These are phyloP conservation scores for Crithidia brevicula DNA, from an alignment of 208 protist genomes.

Conservation along the genomic window DNA sequence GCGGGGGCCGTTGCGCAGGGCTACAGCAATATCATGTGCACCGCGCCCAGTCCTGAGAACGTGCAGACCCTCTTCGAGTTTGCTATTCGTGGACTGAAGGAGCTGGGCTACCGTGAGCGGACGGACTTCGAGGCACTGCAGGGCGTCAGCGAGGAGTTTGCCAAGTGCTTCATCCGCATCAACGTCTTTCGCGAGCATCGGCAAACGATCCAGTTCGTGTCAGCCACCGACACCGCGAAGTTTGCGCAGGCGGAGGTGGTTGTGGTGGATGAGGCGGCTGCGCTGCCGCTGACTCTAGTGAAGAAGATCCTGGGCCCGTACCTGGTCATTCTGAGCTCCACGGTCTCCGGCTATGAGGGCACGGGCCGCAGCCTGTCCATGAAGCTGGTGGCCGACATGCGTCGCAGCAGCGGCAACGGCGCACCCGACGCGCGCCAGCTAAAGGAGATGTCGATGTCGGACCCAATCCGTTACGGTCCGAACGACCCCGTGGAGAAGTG, in stretches of 20 bases:
- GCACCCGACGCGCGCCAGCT: conserved; percentile 63
- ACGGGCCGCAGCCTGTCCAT: conserved; percentile 99
- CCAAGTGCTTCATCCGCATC: conserved; percentile 97
- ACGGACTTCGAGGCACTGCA: conserved; percentile 98
- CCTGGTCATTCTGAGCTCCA: conserved; percentile 99
- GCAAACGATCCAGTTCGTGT: conserved; percentile 99
- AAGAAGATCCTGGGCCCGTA: conserved; percentile 97
- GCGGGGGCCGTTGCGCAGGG: conserved; percentile 96
- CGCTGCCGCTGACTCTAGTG: conserved; percentile 98
- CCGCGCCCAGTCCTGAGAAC: conserved; percentile 98
- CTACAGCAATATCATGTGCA: conserved; percentile 99
- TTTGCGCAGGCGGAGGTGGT: conserved; percentile 97
- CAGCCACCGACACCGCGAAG: conserved; percentile 88
- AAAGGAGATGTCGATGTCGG: conserved; percentile 94
- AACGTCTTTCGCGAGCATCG: conserved; percentile 97
- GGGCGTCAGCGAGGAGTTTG: conserved; percentile 92
- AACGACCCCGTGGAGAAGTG: conserved; percentile 97
- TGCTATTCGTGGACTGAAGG: conserved; percentile 96
- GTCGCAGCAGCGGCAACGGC: conserved; percentile 59
- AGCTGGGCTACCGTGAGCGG: conserved; percentile 97
- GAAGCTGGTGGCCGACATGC: conserved; percentile 99
- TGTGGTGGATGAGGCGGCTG: conserved; percentile 99
- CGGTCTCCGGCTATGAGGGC: conserved; percentile 99
- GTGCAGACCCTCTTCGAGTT: conserved; percentile 99
- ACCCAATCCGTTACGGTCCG: conserved; percentile 98